phyloP scores from a whole-genome alignment of 495 filamentous ascomycete genomes.

The Trichoderma reesei region DNA sequence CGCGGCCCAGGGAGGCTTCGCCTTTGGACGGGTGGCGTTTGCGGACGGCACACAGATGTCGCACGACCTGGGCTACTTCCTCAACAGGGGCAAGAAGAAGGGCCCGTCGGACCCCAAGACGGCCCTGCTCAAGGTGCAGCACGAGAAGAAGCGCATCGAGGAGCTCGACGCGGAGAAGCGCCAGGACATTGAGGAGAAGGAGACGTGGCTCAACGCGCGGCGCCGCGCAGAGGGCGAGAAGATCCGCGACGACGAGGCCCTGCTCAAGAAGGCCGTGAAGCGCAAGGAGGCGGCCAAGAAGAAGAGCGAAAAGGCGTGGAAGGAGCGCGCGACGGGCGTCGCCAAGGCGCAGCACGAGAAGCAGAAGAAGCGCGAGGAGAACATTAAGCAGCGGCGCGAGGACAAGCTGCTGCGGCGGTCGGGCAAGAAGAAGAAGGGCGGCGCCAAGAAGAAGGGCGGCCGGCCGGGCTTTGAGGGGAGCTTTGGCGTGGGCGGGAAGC shows the following conservation, averaged over 20 bases:
- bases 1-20: slow-evolving; percentile 41
- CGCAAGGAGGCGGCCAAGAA: slow-evolving; percentile 81
- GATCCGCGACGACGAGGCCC: slow-evolving; percentile 74
- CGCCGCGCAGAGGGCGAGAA: slow-evolving; percentile 84
- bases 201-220: slow-evolving; percentile 84
- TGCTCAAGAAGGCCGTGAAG: slow-evolving; percentile 92
- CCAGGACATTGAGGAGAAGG: slow-evolving; percentile 81
- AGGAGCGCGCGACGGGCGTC: slow-evolving; percentile 66
- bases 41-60: slow-evolving; percentile 72
- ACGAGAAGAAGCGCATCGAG: slow-evolving; percentile 60
- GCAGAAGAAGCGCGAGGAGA: slow-evolving; percentile 82
- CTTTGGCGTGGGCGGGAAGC: slow-evolving; percentile 50
- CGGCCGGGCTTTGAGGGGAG: slow-evolving; percentile 89
- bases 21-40: slow-evolving; percentile 81
- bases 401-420: slow-evolving; percentile 56
- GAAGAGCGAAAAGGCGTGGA: slow-evolving; percentile 86
- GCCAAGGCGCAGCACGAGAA: slow-evolving; percentile 63
- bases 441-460: slow-evolving; percentile 45
- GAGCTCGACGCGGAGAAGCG: slow-evolving; percentile 67
- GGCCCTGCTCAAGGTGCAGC: slow-evolving; percentile 57
- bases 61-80: slow-evolving; percentile 50
- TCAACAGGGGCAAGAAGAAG: slow-evolving; percentile 48
- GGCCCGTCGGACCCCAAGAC: slow-evolving; percentile 75
- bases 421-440: slow-evolving; percentile 53
- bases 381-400: slow-evolving; percentile 75